Conservation (phyloP, 805 yeast species). For the Hanseniaspora lachancei region DNA sequence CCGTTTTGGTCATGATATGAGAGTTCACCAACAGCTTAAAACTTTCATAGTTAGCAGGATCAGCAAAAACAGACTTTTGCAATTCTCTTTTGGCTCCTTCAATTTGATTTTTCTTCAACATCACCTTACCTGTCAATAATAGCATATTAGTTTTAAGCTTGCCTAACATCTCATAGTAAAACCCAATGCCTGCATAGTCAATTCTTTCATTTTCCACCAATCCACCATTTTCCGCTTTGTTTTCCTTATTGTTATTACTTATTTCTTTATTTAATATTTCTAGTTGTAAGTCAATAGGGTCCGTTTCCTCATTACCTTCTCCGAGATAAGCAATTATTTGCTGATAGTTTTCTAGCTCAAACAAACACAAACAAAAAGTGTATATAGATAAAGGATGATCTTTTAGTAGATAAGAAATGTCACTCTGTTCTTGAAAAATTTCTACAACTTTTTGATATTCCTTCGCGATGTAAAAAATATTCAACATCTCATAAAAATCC, state of each 20-base stretch:
- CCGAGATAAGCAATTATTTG: slow-evolving; percentile 82
- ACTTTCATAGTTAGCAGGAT: slow-evolving; percentile 87
- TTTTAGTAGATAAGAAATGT: slow-evolving; percentile 51
- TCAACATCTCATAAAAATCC: slow-evolving; percentile 6
- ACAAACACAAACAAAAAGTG: slow-evolving; percentile 32
- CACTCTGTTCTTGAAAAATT: slow-evolving; percentile 45
- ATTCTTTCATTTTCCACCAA: neutral
- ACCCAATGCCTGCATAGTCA: neutral
- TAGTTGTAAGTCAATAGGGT: neutral
- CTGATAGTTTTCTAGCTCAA: slow-evolving; percentile 65
- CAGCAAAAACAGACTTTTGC: slow-evolving; percentile 73
- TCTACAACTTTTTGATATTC: slow-evolving; percentile 55
- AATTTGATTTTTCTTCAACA: slow-evolving; percentile 68
- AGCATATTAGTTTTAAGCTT: slow-evolving; percentile 54
- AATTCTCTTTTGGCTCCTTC: slow-evolving; percentile 77
- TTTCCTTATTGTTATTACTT: slow-evolving; percentile 38
- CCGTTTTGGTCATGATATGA: slow-evolving; percentile 65
- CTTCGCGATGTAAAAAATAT: neutral
- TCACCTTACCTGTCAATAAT: slow-evolving; percentile 70
- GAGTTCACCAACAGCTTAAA: slow-evolving; percentile 63
- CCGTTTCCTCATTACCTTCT: slow-evolving; percentile 28
- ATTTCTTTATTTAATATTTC: slow-evolving; percentile 29
- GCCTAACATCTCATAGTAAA: slow-evolving; percentile 17
- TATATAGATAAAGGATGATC: slow-evolving; percentile 60
- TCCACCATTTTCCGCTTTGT: slow-evolving; percentile 7